A percentile compares a stretch with the other conserved stretches of the same genome.
phyloP scores from a whole-genome alignment of 2,329 filamentous ascomycete species.

The Nannizziopsis arthrosporioides region DNA sequence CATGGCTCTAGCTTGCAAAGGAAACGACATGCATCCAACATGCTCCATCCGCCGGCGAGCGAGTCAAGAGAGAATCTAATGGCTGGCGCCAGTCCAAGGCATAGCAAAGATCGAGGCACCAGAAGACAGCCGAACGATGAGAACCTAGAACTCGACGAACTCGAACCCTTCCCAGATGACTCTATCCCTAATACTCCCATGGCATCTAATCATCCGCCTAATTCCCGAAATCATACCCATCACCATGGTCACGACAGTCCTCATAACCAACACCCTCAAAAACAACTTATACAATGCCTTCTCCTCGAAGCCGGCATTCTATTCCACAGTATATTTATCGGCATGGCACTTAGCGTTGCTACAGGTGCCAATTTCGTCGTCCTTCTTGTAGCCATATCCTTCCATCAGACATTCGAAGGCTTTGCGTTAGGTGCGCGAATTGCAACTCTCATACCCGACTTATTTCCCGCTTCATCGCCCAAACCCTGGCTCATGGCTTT shows the following conservation, averaged over 20 bases:
- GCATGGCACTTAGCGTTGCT: conserved; percentile 73
- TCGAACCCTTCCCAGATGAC: conserved; percentile 23
- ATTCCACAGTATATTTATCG: conserved; percentile 77
- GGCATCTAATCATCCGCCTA: not conserved
- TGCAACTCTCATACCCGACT: conserved; percentile 54
- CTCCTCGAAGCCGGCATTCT: conserved; percentile 73
- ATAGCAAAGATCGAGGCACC: conserved; percentile 16
- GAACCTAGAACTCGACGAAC: conserved; percentile 50
- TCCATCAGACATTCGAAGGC: conserved; percentile 82
- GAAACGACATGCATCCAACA: not conserved
- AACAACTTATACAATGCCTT: conserved; percentile 63
- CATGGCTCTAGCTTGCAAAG: not conserved
- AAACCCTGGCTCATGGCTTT: conserved; percentile 63
- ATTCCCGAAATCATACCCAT: conserved; percentile 3
- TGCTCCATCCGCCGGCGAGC: not conserved
- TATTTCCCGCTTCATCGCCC: conserved; percentile 57
- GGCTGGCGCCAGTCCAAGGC: conserved; percentile 16
- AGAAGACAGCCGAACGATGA: conserved; percentile 43
- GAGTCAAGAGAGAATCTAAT: conserved; percentile 14
- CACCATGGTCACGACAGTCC: conserved; percentile 12
- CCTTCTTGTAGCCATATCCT: conserved; percentile 67
- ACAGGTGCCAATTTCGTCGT: conserved; percentile 69
- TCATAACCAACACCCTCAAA: conserved; percentile 33
- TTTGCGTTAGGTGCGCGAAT: conserved; percentile 77
- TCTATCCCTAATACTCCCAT: conserved; percentile 8